Evolutionary conservation across 495 filamentous ascomycete genomes (phyloP).

Genomic region (Daldinia vernicosa): DNA sequence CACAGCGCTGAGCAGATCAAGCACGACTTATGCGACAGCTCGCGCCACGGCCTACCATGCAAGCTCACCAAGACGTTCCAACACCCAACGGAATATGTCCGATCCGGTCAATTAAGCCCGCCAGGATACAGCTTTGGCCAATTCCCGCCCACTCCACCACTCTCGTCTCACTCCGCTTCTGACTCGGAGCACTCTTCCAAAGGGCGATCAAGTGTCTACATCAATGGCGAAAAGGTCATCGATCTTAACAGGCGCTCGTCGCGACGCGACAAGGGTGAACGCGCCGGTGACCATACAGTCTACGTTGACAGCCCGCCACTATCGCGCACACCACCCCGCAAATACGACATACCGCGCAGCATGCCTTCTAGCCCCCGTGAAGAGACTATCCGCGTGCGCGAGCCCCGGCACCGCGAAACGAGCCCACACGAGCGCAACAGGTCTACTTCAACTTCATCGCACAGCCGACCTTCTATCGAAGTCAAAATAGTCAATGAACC

Average conservation of each 20-base stretch:
- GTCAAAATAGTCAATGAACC: constrained; percentile 42
- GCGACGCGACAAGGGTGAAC: constrained; percentile 41
- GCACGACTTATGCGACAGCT: constrained; percentile 32
- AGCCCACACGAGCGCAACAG: constrained; percentile 32
- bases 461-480: constrained; percentile 27
- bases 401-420: constrained; percentile 32
- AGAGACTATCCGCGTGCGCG: constrained; percentile 16
- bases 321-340: constrained; percentile 42
- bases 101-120: constrained; percentile 36
- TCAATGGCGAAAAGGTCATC: constrained; percentile 44
- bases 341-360: constrained; percentile 31
- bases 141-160: constrained; percentile 48
- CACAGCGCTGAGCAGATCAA: constrained; percentile 33
- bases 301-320: constrained; percentile 39
- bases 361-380: constrained; percentile 29
- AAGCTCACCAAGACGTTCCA: constrained; percentile 36
- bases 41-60: constrained; percentile 34
- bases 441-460: constrained; percentile 29
- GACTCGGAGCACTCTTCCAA: constrained; percentile 47
- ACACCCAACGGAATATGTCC: constrained; percentile 27
- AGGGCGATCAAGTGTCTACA: constrained; percentile 46
- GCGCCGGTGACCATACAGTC: constrained; percentile 37
- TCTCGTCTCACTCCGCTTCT: constrained; percentile 54
- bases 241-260: constrained; percentile 45
- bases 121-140: constrained; percentile 40